Evolutionary conservation across 1,284 basidiomycete species (phyloP), one percentile per base, ranked within the genome.

Genomic region (Irpex sp.): DNA sequence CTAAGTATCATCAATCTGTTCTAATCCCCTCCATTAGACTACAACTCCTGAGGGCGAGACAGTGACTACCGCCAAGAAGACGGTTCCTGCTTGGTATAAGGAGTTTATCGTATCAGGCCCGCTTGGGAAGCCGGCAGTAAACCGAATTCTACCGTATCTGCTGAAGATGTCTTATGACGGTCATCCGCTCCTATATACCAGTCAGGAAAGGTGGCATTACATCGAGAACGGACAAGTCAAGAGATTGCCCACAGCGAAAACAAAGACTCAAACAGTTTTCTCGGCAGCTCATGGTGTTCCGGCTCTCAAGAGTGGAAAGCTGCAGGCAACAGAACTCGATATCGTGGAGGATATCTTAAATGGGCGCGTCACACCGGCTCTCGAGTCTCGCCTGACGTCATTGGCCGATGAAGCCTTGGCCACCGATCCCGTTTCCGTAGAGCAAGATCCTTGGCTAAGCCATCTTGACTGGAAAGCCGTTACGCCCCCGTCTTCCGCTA

Each of bases 141-240:
- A 89, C 62, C 83, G 84, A 3, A 80, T 89, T n/a, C 79, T 95
- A 0, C 93, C 95, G 0, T 79, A 92, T 1, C 81, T 97, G 2
- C 81, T 97, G n/a, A 83, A 82, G 37, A 72, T 95, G n/a, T 82
- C 86, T 3, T 95, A 88, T 78, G 82, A 90, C 49, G 87, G 85
- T 0, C 78, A 83, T 64, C 91, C 94, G 0, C 73, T 97, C 19
- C 83, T 79, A 54, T 86, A 86, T 68, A 86, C 83, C 56, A 76
- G 80, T 26, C 74, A 84, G 63, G 83, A 90, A 63, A 86, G 85
- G 39, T 94, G 92, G 91, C 78, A 88, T 51, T 92, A 83, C 69
- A 50, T 76, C 3, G 68, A 72, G n/a, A 74, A 80, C 49, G 78
- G 74, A 2, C 60, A 76, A 58, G 65, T 77, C 31, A 67, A 63